Base-by-base conservation (phyloP, 129 eudicot species). In the Cynara cardunculus region DNA sequence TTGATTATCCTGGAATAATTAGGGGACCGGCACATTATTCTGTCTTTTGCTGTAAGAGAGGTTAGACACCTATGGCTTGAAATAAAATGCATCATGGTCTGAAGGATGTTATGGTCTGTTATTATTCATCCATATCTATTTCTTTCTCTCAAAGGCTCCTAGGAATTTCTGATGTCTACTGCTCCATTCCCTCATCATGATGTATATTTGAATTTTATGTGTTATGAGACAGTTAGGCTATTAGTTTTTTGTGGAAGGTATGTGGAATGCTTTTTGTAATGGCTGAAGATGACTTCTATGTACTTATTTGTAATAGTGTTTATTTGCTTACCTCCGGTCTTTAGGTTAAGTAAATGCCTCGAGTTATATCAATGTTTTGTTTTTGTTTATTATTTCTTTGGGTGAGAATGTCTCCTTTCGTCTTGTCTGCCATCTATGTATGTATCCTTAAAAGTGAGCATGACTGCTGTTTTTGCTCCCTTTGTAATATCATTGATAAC, bases 381-480 rank as follows among this genome's bases (percentile, higher is more conserved):
- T 18, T 64, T 66, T 11, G 31, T 61, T 35, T 39, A 25, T 25
- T 25, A 74, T 64, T 30, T 81, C 70, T 30, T 30, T 41, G 37
- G 18, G 27, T 37, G 71, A 5, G 71, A 32, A 4, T 62, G 44
- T 37, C 25, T 26, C 25, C 3, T 64, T 64, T 64, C 3, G 49
- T n/a, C 13, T 77, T 66, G 24, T 65, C 66, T 68, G 62, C 41
- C 28, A 32, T 34, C 6, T 10, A 41, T 10, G 76, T 72, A 31
- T 61, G 24, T 35, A 25, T 37, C 35, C 64, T 25, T 34, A 34
- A 32, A 70, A 3, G 24, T 49, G 16, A 70, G 76, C 41, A 28
- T 78, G 82, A 31, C 35, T 59, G n/a, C 78, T 46, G n/a, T 81
- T 46, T 30, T 44, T 81, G 74, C 74, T 37, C 34, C 26, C 37